Conservation (phyloP, 2,329 filamentous ascomycete species). For the Phaeoacremonium minimum region DNA sequence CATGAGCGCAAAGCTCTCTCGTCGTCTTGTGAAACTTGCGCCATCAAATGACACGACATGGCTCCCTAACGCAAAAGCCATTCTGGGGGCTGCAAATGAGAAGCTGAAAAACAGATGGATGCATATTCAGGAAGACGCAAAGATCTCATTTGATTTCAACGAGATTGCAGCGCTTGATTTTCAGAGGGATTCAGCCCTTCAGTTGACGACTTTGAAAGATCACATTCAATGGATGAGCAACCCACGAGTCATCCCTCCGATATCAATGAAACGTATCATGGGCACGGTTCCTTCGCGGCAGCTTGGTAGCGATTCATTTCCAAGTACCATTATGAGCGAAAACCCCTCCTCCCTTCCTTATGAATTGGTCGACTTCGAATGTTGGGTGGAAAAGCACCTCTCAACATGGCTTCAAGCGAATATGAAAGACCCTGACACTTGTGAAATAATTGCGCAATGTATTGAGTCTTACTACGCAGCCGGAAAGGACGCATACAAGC, state of each 20-base stretch:
- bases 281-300: no score
- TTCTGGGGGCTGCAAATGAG: no score
- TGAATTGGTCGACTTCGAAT: slow-evolving; percentile 36
- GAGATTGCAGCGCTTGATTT: slow-evolving; percentile 10
- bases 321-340: not conserved
- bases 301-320: not conserved
- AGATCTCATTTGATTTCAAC: not conserved
- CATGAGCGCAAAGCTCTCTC: slow-evolving; percentile 38
- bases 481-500: slow-evolving; percentile 25
- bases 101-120: no score
- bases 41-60: no score
- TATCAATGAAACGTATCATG: no score
- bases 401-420: slow-evolving; percentile 27
- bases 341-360: not conserved
- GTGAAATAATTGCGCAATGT: slow-evolving; percentile 18
- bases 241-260: no score
- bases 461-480: slow-evolving; percentile 26
- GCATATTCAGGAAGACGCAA: no score
- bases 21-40: slow-evolving; percentile 35
- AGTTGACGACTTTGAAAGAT: slow-evolving; percentile 7
- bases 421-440: slow-evolving; percentile 16
- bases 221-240: slow-evolving; percentile 1
- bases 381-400: slow-evolving; percentile 39
- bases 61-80: no score
- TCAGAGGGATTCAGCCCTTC: slow-evolving; percentile 8